phyloP scores from a whole-genome alignment of 768 basidiomycete genomes.

The Rhodosporidiobolus sp. region DNA sequence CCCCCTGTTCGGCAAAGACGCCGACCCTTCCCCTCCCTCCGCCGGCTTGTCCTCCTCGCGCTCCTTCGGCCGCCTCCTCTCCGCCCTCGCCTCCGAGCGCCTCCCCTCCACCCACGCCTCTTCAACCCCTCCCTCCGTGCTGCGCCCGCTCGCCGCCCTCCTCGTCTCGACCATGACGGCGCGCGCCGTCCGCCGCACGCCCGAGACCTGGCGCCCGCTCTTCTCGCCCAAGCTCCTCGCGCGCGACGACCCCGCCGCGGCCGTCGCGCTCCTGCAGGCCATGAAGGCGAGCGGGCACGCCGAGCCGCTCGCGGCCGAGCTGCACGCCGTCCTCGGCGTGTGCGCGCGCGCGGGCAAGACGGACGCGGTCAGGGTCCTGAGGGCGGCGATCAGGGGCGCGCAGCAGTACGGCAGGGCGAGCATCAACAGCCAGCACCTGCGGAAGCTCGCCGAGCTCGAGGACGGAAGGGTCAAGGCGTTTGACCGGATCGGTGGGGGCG shows the following conservation, averaged over 20 bases:
- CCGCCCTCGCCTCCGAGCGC: conserved; percentile 21
- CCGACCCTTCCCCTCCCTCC: not conserved
- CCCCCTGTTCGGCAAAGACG: not conserved
- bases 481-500: too few species aligned
- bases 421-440: too few species aligned
- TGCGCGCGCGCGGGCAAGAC: too few species aligned
- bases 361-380: too few species aligned
- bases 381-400: too few species aligned
- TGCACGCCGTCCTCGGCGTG: not conserved
- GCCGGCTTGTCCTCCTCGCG: not conserved
- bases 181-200: not conserved
- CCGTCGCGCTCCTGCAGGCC: not conserved
- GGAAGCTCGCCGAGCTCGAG: too few species aligned
- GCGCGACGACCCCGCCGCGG: conserved; percentile 7
- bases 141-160: conserved; percentile 1
- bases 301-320: not conserved
- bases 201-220: conserved; percentile 18
- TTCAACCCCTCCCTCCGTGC: conserved; percentile 7
- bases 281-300: conserved; percentile 12
- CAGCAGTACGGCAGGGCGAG: too few species aligned
- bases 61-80: conserved; percentile 17
- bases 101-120: not conserved
- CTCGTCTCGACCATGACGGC: conserved; percentile 16
- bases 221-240: conserved; percentile 21
- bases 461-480: too few species aligned